These are phyloP conservation scores for Termitomyces sp. DNA, from an alignment of 768 basidiomycete genomes.

Conservation along the genomic window DNA sequence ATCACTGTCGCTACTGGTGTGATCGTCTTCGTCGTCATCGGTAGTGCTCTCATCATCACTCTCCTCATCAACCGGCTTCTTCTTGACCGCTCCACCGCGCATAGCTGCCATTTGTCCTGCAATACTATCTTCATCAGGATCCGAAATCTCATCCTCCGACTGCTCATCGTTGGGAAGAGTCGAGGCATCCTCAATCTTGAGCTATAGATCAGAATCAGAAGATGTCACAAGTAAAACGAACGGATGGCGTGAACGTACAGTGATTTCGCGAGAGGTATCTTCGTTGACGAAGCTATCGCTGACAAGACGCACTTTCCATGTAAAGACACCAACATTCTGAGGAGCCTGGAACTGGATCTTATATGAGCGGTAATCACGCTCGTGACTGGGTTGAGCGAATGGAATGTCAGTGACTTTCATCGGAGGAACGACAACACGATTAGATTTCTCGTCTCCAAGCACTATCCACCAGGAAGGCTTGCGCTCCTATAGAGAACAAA, in stretches of 20 bases:
- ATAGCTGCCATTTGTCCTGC: slow-evolving; percentile 98
- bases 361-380: slow-evolving; percentile 73
- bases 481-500: slow-evolving; percentile 51
- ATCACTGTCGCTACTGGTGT: slow-evolving; percentile 42
- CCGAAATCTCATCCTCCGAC: slow-evolving; percentile 91
- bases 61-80: slow-evolving; percentile 47
- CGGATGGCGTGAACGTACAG: slow-evolving; percentile 42
- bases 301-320: slow-evolving; percentile 82
- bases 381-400: slow-evolving; percentile 41
- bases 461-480: slow-evolving; percentile 93
- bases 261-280: slow-evolving; percentile 66
- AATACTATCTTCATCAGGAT: slow-evolving; percentile 93
- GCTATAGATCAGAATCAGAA: slow-evolving; percentile 37
- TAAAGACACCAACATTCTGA: slow-evolving; percentile 74
- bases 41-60: slow-evolving; percentile 49
- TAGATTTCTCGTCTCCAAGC: slow-evolving; percentile 81
- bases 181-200: slow-evolving; percentile 78
- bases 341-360: slow-evolving; percentile 96
- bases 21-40: slow-evolving; percentile 48
- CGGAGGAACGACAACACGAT: slow-evolving; percentile 85
- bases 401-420: slow-evolving; percentile 80
- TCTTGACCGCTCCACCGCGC: slow-evolving; percentile 86
- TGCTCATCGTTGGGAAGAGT: slow-evolving; percentile 51
- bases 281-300: slow-evolving; percentile 90
- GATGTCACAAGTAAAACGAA: neutral